Evolutionary conservation across 306 rosid genomes (phyloP).

Genomic region (Vachellia collinsii): DNA sequence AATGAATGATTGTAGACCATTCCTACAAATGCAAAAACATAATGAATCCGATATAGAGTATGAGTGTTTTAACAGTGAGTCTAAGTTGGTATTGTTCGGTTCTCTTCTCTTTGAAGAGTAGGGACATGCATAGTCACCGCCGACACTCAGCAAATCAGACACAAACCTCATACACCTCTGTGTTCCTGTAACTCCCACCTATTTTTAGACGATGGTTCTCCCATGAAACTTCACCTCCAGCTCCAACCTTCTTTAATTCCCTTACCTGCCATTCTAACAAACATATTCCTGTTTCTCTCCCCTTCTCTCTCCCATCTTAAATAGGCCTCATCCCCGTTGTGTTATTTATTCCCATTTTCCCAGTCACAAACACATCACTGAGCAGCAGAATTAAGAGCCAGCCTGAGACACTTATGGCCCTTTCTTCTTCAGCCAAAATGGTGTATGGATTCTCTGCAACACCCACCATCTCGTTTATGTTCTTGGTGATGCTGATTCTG

Average conservation of each 20-base stretch:
- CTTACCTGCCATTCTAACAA: constrained; percentile 47
- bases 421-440: constrained; percentile 21
- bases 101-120: background rate
- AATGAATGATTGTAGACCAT: background rate
- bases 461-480: background rate
- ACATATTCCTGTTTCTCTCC: background rate
- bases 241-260: constrained; percentile 51
- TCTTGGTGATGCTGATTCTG: constrained; percentile 33
- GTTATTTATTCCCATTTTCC: background rate
- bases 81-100: background rate
- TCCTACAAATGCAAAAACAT: background rate
- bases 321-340: constrained; percentile 26
- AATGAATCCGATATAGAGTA: background rate
- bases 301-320: constrained; percentile 28
- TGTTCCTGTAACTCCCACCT: background rate
- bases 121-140: constrained; percentile 10
- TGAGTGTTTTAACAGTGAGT: background rate
- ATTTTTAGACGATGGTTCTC: background rate
- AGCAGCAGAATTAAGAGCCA: background rate
- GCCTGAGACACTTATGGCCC: constrained; percentile 38
- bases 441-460: background rate
- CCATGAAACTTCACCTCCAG: background rate
- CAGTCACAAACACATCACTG: background rate
- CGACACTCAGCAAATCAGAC: constrained; percentile 29
- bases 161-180: background rate